Base-by-base conservation (phyloP, 805 yeast species). In the Candida verbasci region DNA sequence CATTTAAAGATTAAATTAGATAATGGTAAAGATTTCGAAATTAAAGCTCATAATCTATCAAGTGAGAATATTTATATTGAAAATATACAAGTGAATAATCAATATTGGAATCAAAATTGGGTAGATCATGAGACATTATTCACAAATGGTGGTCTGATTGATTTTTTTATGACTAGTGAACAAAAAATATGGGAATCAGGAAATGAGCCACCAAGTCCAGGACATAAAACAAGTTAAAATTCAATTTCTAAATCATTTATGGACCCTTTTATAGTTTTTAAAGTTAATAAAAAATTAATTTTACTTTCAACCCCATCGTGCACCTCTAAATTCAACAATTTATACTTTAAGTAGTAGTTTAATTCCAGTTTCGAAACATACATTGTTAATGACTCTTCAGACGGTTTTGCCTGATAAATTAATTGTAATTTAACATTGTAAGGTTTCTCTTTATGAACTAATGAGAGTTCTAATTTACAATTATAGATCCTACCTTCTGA, bases 61-160 rank as follows among this genome's bases (percentile, higher is more conserved):
- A 29, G 36, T 5, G 47, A 43, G 4, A 49, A 52, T 23, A 43
- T 46, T 29, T 65, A 58, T 31, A 55, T 63, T 11, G 50, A 57
- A 38, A 42, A 48, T 4, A 55, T 62, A 11, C 45, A 45, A 14
- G 40, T 63, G 14, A 56, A 60, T 38, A 68, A 67, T 3, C 24
- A 48, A 8, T 32, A 34, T 1, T 43, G 52, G 44, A 29, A 33
- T 9, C 42, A 58, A 41, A 58, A 56, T 38, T 62, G 65, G 65
- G 37, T 62, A 17, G 47, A 46, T 11, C 67, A 62, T 30, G 51
- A 46, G 6, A 57, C 53, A 23, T 23, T 62, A 5, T 60, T 62
- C 42, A 33, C 42, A 7, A 43, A 53, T 23, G 63, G 60, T n/a
- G 59, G 58, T 3, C 11, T 35, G 12, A 32, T 50, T 15, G 49